Base-by-base conservation (phyloP, 2,329 filamentous ascomycete genomes). In the Colletotrichum filicis region DNA sequence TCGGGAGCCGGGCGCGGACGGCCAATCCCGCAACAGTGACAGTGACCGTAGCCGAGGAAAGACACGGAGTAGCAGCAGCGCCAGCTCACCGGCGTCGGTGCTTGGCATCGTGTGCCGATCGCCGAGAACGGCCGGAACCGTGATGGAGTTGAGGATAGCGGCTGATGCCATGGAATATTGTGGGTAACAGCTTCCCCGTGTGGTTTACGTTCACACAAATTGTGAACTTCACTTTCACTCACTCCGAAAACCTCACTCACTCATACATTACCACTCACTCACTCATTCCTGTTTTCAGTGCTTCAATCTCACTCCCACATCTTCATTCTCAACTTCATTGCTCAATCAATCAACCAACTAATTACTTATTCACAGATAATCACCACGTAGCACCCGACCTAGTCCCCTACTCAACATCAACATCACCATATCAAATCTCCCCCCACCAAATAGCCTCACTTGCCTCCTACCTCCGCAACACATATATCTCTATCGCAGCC, bases 151-250 rank as follows among this genome's bases (percentile, higher is more conserved):
- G 46, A 30, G 46, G 5, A 70, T 61, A 8, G 30, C 53, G n/a
- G 66, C 46, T 19, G 60, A 65, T 22, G 66, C 55, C 16, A 56
- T 65, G 22, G 55, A 69, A 5, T 65, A 69, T 37, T 73, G 66
- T 65, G 49, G n/a, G 60, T 65, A 19, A 4, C n/a, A 5, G 5
- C 9, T 37, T n/a, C 9, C 2, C 55, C 9, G 2, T 37, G 12
- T 37, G 6, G 22, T 37, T 6, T 12, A 28, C 14, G 3, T 11
- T 42, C 58, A 28, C 64, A 16, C 4, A 19, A 4, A 24, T 2
- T 28, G n/a, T 56, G 11, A 28, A 7, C 42, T 1, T 22, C 19
- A n/a, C 42, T 16, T 19, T 22, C 42, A 49, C 42, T 49, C 42
- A 11, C 42, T 22, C 14, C 14, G 12, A 42, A 12, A 42, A 16